Conservation (phyloP, 371 early-diverging fungal genomes). For the Rhizopus sp. region DNA sequence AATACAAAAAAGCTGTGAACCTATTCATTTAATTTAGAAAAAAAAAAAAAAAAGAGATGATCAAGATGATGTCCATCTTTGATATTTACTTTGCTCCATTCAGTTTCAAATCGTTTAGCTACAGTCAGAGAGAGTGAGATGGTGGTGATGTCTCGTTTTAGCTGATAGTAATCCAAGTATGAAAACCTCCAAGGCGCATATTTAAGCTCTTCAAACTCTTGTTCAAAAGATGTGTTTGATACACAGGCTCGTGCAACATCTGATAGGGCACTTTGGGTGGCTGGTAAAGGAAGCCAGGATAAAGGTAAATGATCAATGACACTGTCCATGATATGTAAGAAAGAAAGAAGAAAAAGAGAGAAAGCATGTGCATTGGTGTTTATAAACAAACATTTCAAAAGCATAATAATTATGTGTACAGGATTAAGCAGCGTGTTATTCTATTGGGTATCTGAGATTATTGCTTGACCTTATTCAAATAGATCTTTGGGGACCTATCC, state of each 20-base stretch:
- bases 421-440: too few species aligned
- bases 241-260: slow-evolving; percentile 10
- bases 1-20: slow-evolving; percentile 19
- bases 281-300: slow-evolving; percentile 13
- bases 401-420: neutral
- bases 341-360: slow-evolving; percentile 2
- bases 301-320: slow-evolving; percentile 5
- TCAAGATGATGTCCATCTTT: neutral
- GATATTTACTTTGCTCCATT: slow-evolving; percentile 17
- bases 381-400: neutral
- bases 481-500: too few species aligned
- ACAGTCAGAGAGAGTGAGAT: neutral
- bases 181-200: slow-evolving; percentile 15
- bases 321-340: slow-evolving; percentile 3
- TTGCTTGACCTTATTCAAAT: too few species aligned
- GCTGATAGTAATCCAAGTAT: slow-evolving; percentile 16
- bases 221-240: slow-evolving; percentile 13
- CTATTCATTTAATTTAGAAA: slow-evolving; percentile 1
- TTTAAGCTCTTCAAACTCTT: slow-evolving; percentile 10
- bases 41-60: too few species aligned
- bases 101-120: slow-evolving; percentile 5
- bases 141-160: neutral
- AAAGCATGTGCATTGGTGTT: neutral
- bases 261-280: slow-evolving; percentile 2
- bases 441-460: too few species aligned